phyloP scores from a whole-genome alignment of 345 rosid species.

The Eucalyptus caleyi region DNA sequence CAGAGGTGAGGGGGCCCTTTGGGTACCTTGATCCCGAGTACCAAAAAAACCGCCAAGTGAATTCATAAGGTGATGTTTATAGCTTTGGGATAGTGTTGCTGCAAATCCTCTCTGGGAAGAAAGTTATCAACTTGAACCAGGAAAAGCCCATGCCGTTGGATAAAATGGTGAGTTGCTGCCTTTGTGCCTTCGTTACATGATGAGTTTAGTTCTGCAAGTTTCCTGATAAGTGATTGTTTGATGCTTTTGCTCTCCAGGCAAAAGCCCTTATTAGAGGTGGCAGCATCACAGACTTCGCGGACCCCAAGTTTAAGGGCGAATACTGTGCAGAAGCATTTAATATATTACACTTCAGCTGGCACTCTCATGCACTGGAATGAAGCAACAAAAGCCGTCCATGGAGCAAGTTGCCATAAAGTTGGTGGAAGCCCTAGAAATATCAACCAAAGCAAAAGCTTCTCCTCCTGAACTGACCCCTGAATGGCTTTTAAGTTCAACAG shows the following conservation, averaged over 20 bases:
- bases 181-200: not conserved
- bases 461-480: not conserved
- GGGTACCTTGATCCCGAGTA: conserved; percentile 42
- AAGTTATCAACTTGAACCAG: conserved; percentile 26
- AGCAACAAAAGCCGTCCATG: conserved; percentile 30
- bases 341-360: conserved; percentile 22
- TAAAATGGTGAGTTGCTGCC: conserved; percentile 23
- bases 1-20: conserved; percentile 46
- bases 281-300: conserved; percentile 14
- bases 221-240: not conserved
- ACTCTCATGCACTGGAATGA: conserved; percentile 25
- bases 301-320: conserved; percentile 32
- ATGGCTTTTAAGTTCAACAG: not conserved
- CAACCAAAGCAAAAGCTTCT: conserved; percentile 6
- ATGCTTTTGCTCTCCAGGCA: conserved; percentile 13
- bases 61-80: conserved; percentile 36
- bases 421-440: conserved; percentile 29
- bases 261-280: conserved; percentile 21
- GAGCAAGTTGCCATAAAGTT: conserved; percentile 16
- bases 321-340: conserved; percentile 34
- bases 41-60: conserved; percentile 5
- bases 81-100: conserved; percentile 38
- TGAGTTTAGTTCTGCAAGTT: not conserved
- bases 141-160: conserved; percentile 22
- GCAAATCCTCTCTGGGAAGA: conserved; percentile 37